A percentile compares a stretch with the other conserved stretches of the same genome.
phyloP scores from a whole-genome alignment of 192 early-diverging fungal species.

The Backusella macrospora region DNA sequence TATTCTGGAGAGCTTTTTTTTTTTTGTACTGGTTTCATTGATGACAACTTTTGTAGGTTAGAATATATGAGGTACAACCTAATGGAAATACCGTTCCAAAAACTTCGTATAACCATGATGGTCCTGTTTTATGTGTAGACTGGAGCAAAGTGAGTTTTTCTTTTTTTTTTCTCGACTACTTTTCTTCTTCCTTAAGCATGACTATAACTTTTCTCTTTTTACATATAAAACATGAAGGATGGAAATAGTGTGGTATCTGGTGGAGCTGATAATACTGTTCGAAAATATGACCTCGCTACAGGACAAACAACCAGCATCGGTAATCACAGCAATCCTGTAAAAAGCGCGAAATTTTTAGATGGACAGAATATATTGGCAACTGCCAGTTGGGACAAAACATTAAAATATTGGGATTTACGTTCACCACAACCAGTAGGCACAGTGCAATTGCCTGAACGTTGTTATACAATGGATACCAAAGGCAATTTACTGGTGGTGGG shows the following conservation, averaged over 20 bases:
- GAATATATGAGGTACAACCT: constrained; percentile 88
- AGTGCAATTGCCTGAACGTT: constrained; percentile 81
- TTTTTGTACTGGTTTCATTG: constrained; percentile 52
- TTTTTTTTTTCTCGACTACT: neutral
- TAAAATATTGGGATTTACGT: constrained; percentile 96
- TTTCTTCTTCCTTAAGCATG: neutral
- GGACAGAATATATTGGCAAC: constrained; percentile 73
- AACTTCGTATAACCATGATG: constrained; percentile 79
- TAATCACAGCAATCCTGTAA: constrained; percentile 84
- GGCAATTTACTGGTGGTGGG: constrained; percentile 85
- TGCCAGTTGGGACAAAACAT: constrained; percentile 94
- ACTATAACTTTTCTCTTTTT: too few relatives aligned
- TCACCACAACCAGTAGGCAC: constrained; percentile 72
- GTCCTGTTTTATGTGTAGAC: constrained; percentile 78
- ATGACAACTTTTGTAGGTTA: too few relatives aligned
- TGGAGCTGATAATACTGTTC: constrained; percentile 86
- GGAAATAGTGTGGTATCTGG: constrained; percentile 90
- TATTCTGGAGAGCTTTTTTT: neutral
- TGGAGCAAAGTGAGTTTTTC: constrained; percentile 77
- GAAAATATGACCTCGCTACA: constrained; percentile 81
- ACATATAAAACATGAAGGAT: constrained; percentile 58
- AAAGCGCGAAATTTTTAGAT: constrained; percentile 78
- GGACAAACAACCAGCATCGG: constrained; percentile 83
- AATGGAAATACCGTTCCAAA: constrained; percentile 76
- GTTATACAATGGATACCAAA: constrained; percentile 86